Conservation (phyloP, 148 eudicot species). For the Rhododendron simsii region DNA sequence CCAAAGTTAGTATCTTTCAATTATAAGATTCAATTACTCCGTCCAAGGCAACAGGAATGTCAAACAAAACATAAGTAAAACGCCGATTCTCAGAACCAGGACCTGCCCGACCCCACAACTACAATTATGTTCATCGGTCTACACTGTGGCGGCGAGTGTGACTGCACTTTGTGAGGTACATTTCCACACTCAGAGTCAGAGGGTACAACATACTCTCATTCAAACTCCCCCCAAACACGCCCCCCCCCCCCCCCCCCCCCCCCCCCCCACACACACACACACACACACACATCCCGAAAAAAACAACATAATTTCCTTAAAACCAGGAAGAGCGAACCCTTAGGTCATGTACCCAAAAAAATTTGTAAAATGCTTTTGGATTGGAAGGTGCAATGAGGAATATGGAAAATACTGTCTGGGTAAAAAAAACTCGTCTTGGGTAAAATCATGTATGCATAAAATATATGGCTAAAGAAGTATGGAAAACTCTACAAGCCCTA, state of each 20-base stretch:
- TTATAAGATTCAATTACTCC: not conserved
- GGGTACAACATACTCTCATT: not conserved
- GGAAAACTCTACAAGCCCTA: conserved; percentile 2
- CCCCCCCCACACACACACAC: too few relatives aligned
- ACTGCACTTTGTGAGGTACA: not conserved
- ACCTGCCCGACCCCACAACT: not conserved
- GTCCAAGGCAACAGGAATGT: not conserved
- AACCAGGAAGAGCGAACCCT: not conserved
- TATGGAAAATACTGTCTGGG: not conserved
- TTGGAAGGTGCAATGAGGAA: not conserved
- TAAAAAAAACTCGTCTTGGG: not conserved
- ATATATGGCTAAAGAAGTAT: not conserved
- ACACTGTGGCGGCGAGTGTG: not conserved
- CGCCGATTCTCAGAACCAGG: not conserved
- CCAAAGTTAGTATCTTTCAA: not conserved
- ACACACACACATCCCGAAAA: not conserved
- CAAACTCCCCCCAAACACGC: too few relatives aligned
- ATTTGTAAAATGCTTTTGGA: not conserved
- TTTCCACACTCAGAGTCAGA: not conserved
- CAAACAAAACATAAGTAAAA: not conserved
- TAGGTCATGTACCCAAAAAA: not conserved
- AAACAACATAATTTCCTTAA: not conserved
- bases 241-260: too few relatives aligned
- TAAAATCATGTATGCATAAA: not conserved
- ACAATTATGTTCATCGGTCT: not conserved